These are phyloP conservation scores for Xylogone sp. DNA, from an alignment of 2,329 filamentous ascomycete species.

Conservation along the genomic window DNA sequence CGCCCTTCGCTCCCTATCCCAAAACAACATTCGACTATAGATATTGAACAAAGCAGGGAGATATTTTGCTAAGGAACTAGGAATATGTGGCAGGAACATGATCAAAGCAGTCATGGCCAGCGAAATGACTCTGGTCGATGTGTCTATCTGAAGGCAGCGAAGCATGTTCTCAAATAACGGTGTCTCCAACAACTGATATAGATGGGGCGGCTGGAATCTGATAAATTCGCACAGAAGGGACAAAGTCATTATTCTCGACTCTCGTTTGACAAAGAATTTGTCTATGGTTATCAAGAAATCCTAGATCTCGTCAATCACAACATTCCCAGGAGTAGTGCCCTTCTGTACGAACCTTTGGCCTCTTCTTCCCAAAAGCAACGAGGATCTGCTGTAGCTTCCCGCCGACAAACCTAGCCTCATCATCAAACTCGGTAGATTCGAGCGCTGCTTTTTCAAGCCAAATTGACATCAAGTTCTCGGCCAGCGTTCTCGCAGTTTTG, in stretches of 20 bases:
- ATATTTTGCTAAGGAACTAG: slow-evolving; percentile 63
- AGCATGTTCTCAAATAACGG: slow-evolving; percentile 68
- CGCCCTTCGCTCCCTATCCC: slow-evolving; percentile 47
- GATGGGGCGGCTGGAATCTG: slow-evolving; percentile 72
- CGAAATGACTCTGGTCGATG: slow-evolving; percentile 73
- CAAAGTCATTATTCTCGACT: slow-evolving; percentile 60
- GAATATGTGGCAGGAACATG: slow-evolving; percentile 81
- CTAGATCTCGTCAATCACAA: slow-evolving; percentile 33
- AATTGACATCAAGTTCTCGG: slow-evolving; percentile 50
- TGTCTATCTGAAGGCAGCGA: slow-evolving; percentile 72
- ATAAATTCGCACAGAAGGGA: slow-evolving; percentile 70
- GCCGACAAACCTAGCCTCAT: slow-evolving; percentile 41
- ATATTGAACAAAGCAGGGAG: slow-evolving; percentile 76
- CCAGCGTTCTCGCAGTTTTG: slow-evolving; percentile 44
- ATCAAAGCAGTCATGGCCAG: slow-evolving; percentile 70
- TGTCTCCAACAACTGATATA: slow-evolving; percentile 68
- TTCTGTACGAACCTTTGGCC: slow-evolving; percentile 49
- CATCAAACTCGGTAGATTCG: slow-evolving; percentile 33
- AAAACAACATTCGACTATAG: slow-evolving; percentile 76
- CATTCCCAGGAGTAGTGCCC: neutral
- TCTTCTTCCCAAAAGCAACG: slow-evolving; percentile 54
- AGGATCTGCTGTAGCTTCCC: slow-evolving; percentile 41
- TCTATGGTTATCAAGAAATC: slow-evolving; percentile 65
- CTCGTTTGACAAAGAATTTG: slow-evolving; percentile 59
- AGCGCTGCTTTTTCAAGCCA: slow-evolving; percentile 49